phyloP scores from a whole-genome alignment of 192 early-diverging fungal species.

The Mortierella alpina region DNA sequence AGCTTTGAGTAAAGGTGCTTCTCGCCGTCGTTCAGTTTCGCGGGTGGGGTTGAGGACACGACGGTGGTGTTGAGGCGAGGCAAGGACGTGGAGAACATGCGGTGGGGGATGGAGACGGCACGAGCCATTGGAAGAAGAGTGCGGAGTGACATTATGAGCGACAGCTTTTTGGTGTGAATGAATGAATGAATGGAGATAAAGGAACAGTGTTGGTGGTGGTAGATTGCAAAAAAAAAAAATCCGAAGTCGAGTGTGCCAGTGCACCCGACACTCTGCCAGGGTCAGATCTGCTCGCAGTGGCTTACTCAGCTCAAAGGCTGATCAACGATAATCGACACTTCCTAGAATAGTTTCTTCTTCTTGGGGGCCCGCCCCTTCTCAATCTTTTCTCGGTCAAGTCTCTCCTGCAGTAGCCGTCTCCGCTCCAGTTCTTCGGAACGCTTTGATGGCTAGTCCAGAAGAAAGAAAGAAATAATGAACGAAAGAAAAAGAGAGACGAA shows the following conservation, averaged over 20 bases:
- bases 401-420: conserved; percentile 24
- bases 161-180: neutral
- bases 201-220: neutral
- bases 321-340: too few species aligned
- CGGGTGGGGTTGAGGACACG: conserved; percentile 40
- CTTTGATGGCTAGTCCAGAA: conserved; percentile 7
- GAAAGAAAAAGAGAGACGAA: too few species aligned
- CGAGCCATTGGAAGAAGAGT: conserved; percentile 17
- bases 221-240: neutral
- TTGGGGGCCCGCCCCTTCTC: conserved; percentile 24
- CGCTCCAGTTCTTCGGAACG: conserved; percentile 26
- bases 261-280: neutral
- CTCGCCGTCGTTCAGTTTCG: conserved; percentile 70
- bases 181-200: neutral
- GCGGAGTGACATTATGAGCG: conserved; percentile 15
- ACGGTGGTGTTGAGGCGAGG: conserved; percentile 25
- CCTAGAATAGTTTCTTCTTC: conserved; percentile 38
- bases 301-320: neutral
- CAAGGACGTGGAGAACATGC: conserved; percentile 19
- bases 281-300: neutral
- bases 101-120: neutral
- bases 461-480: too few species aligned
- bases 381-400: conserved; percentile 32
- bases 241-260: neutral
- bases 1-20: conserved; percentile 82